These are phyloP conservation scores for Tinospora cordifolia DNA, from an alignment of 164 flowering plant genomes.

Conservation along the genomic window DNA sequence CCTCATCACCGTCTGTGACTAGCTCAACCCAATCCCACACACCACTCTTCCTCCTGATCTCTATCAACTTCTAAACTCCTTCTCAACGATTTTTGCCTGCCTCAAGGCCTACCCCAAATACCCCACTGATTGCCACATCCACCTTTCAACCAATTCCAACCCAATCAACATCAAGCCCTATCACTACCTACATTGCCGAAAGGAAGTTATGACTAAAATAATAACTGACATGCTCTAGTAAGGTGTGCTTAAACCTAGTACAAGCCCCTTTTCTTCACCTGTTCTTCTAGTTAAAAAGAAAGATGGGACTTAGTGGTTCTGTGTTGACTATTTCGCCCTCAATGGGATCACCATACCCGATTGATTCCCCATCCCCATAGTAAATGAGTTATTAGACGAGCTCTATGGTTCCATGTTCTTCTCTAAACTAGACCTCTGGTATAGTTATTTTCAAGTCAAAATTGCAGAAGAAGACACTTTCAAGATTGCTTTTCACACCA, in stretches of 20 bases:
- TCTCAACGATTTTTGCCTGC: too few relatives aligned
- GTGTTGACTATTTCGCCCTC: not conserved
- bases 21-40: too few relatives aligned
- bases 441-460: not conserved
- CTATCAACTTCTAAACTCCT: too few relatives aligned
- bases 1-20: too few relatives aligned
- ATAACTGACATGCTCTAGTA: not conserved
- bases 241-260: not conserved
- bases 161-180: not conserved
- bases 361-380: not conserved
- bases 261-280: conserved; percentile 2
- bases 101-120: too few relatives aligned
- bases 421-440: not conserved
- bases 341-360: not conserved
- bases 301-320: not conserved
- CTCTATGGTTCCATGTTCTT: not conserved
- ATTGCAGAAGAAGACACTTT: not conserved
- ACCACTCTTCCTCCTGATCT: too few relatives aligned
- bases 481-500: not conserved
- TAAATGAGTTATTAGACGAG: not conserved
- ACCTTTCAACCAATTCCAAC: too few relatives aligned
- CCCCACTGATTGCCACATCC: too few relatives aligned
- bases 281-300: not conserved
- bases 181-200: not conserved
- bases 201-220: not conserved